Percentiles rank a stretch among this genome's conserved stretches.
Evolutionary conservation across 495 filamentous ascomycete genomes (phyloP).

Genomic region (Aspergillus kassunensis): DNA sequence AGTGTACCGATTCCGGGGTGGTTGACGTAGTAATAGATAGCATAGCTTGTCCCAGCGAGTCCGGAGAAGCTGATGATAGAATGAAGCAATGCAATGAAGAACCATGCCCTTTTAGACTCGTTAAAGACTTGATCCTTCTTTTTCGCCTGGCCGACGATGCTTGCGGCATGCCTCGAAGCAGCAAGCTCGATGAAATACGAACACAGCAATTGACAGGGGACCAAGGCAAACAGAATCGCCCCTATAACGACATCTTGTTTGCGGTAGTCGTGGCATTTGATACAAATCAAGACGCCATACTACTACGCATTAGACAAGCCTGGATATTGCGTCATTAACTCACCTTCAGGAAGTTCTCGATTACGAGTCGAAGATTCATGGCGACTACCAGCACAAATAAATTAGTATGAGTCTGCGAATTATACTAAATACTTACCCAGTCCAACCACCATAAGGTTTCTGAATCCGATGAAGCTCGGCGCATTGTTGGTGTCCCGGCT

Average conservation of each 20-base stretch:
- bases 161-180: conserved; percentile 71
- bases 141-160: conserved; percentile 57
- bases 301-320: conserved; percentile 26
- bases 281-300: conserved; percentile 92
- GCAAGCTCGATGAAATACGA: conserved; percentile 83
- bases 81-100: conserved; percentile 69
- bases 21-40: conserved; percentile 85
- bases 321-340: conserved; percentile 13
- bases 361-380: conserved; percentile 86
- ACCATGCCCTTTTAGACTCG: conserved; percentile 70
- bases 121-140: conserved; percentile 47
- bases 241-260: conserved; percentile 73
- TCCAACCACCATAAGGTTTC: conserved; percentile 94
- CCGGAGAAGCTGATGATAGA: conserved; percentile 78
- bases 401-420: too few relatives aligned
- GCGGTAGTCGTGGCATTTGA: conserved; percentile 85
- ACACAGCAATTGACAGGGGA: conserved; percentile 83
- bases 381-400: conserved; percentile 61
- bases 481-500: conserved; percentile 70
- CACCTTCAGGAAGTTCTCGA: conserved; percentile 97
- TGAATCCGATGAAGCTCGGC: conserved; percentile 87
- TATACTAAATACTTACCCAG: conserved; percentile 63
- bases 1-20: conserved; percentile 92
- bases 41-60: conserved; percentile 71
- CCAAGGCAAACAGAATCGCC: conserved; percentile 70